Evolutionary conservation across 441 rosid genomes (phyloP).

Genomic region (Arabidopsis hybrid): DNA sequence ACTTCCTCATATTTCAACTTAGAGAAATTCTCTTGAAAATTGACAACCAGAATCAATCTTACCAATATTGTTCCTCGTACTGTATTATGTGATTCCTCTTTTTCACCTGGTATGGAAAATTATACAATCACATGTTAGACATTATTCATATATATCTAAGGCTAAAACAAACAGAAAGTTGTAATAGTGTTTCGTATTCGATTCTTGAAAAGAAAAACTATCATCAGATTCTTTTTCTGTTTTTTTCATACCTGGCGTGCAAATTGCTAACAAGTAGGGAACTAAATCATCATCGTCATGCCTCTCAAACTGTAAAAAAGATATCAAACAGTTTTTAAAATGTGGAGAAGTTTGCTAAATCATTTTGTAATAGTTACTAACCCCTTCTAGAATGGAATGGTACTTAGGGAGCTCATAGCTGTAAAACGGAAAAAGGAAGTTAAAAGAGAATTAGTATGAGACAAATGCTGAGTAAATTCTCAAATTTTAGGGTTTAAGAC

Average conservation of each 20-base stretch:
- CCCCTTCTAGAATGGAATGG: constrained; percentile 61
- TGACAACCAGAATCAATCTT: constrained; percentile 31
- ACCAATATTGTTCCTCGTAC: constrained; percentile 70
- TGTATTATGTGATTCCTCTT: constrained; percentile 51
- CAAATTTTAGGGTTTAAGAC: neutral
- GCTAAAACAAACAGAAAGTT: neutral
- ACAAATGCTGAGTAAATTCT: neutral
- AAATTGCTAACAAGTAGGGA: constrained; percentile 61
- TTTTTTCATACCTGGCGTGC: constrained; percentile 57
- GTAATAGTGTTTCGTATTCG: neutral
- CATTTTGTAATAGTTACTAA: constrained; percentile 41
- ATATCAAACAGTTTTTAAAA: constrained; percentile 18
- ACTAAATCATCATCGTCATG: constrained; percentile 55
- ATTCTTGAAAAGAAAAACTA: neutral
- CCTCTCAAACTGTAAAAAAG: constrained; percentile 51
- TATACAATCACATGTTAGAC: neutral
- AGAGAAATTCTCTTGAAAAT: constrained; percentile 1
- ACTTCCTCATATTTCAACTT: neutral
- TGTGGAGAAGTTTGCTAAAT: constrained; percentile 12
- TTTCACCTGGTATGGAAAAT: constrained; percentile 53
- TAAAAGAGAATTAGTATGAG: constrained; percentile 4
- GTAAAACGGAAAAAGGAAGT: constrained; percentile 22
- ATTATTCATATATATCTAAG: constrained; percentile 3
- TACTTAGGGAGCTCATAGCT: constrained; percentile 60
- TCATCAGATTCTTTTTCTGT: neutral